Evolutionary conservation across 768 basidiomycete genomes (phyloP), one percentile per base, ranked within the genome.

Genomic region (Dioszegia crocea): DNA sequence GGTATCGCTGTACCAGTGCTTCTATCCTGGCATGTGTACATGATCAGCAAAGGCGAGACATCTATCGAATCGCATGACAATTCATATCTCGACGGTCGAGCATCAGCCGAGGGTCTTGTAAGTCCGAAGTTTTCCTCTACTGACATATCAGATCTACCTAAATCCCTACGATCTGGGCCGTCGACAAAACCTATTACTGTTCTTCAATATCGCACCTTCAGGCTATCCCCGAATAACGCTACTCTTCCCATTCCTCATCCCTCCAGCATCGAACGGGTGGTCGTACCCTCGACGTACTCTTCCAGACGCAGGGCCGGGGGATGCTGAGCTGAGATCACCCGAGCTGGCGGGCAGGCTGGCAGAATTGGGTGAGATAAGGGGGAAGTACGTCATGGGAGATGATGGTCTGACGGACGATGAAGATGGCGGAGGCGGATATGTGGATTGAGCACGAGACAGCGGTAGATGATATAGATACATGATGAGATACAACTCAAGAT

Each of bases 141-240:
- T 48, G 17, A 54, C n/a, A 48, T 56, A 14, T 2, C 38, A 89
- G 88, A 80, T 79, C 1, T 98, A 92, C 68, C 81, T 90, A 11
- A 97, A 97, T 68, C 91, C 88, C 1, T 99, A 91, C 72, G 89
- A 98, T 74, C 79, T 94, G 3, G 94, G 92, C 83, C 84, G 84
- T 24, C 81, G 80, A 68, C 77, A 79, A 67, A 98, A 99, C 72
- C 78, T 97, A 10, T 77, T 82, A 62, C 74, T 90, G 19, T 96
- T 94, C 70, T 94, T 98, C 79, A 97, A 97, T 67, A 68, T 94
- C 29, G 88, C 88, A 10, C 79, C 80, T 19, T 80, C 82, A 10
- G 86, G 88, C 79, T 90, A 92, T 91, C 51, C 38, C 24, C 51
- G 4, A 4, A 53, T 47, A 52, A 91, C 91, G 0, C 82, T 98